Evolutionary conservation across 164 flowering plant species (phyloP), one percentile per base, ranked within the genome.

Genomic region (Aristolochia fimbriata): DNA sequence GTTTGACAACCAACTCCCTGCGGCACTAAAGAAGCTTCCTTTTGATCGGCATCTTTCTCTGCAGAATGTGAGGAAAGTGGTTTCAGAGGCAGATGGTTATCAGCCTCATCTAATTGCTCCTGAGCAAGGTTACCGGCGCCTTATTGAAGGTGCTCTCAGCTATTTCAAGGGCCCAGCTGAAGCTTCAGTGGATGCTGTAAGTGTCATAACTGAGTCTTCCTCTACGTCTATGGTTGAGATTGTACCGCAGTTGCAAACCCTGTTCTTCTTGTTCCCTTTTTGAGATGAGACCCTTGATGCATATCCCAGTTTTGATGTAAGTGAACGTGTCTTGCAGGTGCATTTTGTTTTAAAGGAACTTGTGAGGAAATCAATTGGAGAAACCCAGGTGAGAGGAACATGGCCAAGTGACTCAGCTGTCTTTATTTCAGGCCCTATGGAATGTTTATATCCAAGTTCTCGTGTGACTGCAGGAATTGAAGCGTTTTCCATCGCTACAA

Each of bases 61-160:
- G 83, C 93, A 86, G 21, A 86, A 86, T 73, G 87, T 88, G 15
- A 65, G 77, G 57, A 88, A 88, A 67, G 69, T 88, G 27, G 85
- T 88, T 7, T 82, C 88, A 52, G 90, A 88, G 77, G 96, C 96
- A 56, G 96, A 88, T 86, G 96, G 96, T 48, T 88, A 85, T 76
- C 96, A 88, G 61, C 96, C 96, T 15, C 96, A 88, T 79, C 64
- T 87, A 20, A 87, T 87, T 64, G 94, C 94, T 62, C 94, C 94
- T 49, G 94, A 87, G 62, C 88, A 84, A 65, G 95, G 95, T 43
- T 87, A 85, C 67, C 77, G 90, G 17, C 85, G 85, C 19, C 82
- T 84, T 48, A 81, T 85, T 70, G 91, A 85, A 60, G 78, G 88
- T 65, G 61, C 81, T 47, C 51, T 85, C 55, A 76, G 73, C 45